phyloP scores from a whole-genome alignment of 2,329 filamentous ascomycete species.

The Colletotrichum eremochloae region DNA sequence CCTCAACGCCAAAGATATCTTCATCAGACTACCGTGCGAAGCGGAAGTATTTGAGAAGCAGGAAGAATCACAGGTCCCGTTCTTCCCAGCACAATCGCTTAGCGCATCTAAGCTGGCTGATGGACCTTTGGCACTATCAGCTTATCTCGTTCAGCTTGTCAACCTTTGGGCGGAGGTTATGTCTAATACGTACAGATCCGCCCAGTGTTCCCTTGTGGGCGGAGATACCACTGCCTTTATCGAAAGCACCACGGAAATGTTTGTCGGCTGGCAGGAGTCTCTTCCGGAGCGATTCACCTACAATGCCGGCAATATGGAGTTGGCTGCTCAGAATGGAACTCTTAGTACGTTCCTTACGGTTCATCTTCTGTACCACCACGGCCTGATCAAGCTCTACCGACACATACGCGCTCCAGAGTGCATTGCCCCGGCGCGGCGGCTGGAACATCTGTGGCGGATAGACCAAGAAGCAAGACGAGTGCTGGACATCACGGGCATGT shows the following conservation, averaged over 20 bases:
- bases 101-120: constrained; percentile 44
- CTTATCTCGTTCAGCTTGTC: constrained; percentile 72
- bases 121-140: constrained; percentile 64
- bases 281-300: constrained; percentile 69
- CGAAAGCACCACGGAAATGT: constrained; percentile 61
- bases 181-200: constrained; percentile 63
- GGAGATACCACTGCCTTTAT: constrained; percentile 51
- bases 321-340: constrained; percentile 65
- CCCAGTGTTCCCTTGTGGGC: background rate
- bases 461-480: constrained; percentile 66
- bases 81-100: constrained; percentile 66
- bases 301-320: constrained; percentile 68
- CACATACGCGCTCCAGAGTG: constrained; percentile 60
- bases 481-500: constrained; percentile 60
- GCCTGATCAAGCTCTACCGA: constrained; percentile 75
- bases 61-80: constrained; percentile 67
- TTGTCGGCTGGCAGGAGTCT: constrained; percentile 70
- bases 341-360: constrained; percentile 72
- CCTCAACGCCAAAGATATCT: constrained; percentile 74
- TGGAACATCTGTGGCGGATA: constrained; percentile 62
- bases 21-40: constrained; percentile 74
- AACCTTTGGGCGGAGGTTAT: constrained; percentile 76
- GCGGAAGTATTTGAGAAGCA: constrained; percentile 73
- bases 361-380: constrained; percentile 76
- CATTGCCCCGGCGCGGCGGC: constrained; percentile 56